Base-by-base conservation (phyloP, 345 rosid species). In the Theobroma cacao region DNA sequence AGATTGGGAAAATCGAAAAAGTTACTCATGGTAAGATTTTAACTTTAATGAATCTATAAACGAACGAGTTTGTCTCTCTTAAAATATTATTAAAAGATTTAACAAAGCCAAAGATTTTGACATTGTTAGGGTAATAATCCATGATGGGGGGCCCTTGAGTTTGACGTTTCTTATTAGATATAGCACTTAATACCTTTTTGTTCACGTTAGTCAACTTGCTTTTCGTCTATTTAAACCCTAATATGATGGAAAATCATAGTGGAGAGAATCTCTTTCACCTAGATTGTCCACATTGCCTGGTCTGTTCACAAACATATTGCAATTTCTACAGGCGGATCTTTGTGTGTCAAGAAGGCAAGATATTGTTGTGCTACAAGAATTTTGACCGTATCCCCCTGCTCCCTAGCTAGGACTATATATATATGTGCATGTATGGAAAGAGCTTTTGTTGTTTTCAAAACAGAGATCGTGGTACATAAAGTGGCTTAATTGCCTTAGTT, bases 121-220 rank as follows among this genome's bases (percentile, higher is more conserved):
- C 60, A 26, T 77, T 81, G 64, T 69, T 68, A 72, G 53, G 73
- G 33, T 47, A 69, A 78, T 80, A 74, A 30, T 41, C 31, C 36
- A 68, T 36, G 62, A 74, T 52, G 74, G 73, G 85, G 59, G 80
- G 75, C 55, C 78, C 81, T 64, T 78, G 75, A 77, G 69, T 72
- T 79, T 77, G 82, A 79, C 83, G 82, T 84, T 84, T 84, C 79
- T 80, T 80, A 79, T 86, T 88, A 88, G 88, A 80, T 84, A 75
- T 77, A 65, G 75, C 88, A 85, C 87, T 79, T n/a, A 62, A 58
- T 61, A 62, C 72, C 63, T 63, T 65, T 78, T 59, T 80, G 20
- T 38, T 38, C 14, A 36, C 41, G 31, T 74, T 70, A 78, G 78
- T 80, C 80, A 59, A 78, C 55, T 30, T n/a, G 20, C 67, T 71